Evolutionary conservation across 768 basidiomycete genomes (phyloP).

Genomic region (Phylloporus arenicola): DNA sequence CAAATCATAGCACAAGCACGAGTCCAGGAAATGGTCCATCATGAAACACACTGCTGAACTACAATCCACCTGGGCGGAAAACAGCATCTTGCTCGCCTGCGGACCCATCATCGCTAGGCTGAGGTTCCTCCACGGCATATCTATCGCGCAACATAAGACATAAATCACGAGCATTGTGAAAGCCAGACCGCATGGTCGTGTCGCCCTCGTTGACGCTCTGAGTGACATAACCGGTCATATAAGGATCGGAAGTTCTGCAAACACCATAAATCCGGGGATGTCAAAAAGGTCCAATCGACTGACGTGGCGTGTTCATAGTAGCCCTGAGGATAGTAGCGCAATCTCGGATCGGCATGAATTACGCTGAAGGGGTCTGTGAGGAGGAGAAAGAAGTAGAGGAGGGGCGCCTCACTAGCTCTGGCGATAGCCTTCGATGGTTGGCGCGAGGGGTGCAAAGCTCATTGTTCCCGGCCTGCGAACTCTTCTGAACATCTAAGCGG

Average conservation of each 20-base stretch:
- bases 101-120: not conserved
- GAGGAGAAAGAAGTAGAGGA: not conserved
- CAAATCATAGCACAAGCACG: not conserved
- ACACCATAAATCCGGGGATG: constrained; percentile 1
- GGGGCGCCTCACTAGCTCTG: constrained; percentile 13
- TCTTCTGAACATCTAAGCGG: not conserved
- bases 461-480: constrained; percentile 5
- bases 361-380: constrained; percentile 10
- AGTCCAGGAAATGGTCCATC: constrained; percentile 1
- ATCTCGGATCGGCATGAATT: not conserved
- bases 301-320: constrained; percentile 12
- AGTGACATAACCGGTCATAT: constrained; percentile 4
- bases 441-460: not conserved
- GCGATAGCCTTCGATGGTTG: constrained; percentile 2
- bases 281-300: constrained; percentile 1
- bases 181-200: constrained; percentile 12
- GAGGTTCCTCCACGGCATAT: constrained; percentile 4
- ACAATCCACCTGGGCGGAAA: constrained; percentile 7
- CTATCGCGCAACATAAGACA: constrained; percentile 15
- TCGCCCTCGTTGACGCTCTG: not conserved
- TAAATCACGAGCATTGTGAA: constrained; percentile 4
- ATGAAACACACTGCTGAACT: not conserved
- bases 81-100: constrained; percentile 2
- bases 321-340: constrained; percentile 1
- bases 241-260: not conserved